Evolutionary conservation across 257 asterid species (phyloP).

Genomic region (Lycium barbarum): DNA sequence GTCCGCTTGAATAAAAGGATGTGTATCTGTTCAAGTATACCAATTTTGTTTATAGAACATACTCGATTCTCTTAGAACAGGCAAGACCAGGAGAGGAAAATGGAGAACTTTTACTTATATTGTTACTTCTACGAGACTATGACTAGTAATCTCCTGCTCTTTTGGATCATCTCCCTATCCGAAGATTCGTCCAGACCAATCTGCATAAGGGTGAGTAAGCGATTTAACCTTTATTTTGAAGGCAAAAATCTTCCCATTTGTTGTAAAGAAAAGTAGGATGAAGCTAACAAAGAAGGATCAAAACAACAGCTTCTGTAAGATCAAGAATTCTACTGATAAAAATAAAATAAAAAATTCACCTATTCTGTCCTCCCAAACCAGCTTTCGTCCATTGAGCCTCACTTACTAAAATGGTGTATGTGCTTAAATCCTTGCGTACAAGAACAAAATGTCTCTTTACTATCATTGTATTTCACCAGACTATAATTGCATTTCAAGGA

Average conservation of each 20-base stretch:
- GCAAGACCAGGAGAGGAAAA: background rate
- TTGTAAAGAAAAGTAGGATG: background rate
- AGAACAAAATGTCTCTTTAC: background rate
- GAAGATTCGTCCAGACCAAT: background rate
- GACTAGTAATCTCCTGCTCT: background rate
- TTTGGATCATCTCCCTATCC: background rate
- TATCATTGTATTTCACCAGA: no score
- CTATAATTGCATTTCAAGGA: no score
- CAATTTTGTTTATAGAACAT: background rate
- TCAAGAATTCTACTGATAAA: background rate
- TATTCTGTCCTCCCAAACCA: background rate
- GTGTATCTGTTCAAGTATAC: background rate
- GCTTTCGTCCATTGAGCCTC: background rate
- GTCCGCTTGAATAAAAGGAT: background rate
- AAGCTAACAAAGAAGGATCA: background rate
- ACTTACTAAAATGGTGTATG: background rate
- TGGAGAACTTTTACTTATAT: background rate
- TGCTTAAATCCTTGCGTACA: background rate
- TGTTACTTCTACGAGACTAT: background rate
- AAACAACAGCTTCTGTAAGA: background rate
- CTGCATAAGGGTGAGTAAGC: background rate
- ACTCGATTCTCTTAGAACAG: background rate
- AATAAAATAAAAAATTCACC: background rate
- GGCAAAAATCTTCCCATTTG: background rate
- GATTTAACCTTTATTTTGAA: background rate